These are phyloP conservation scores for Cladosporium phlei DNA, from an alignment of 2,329 filamentous ascomycete genomes.

Conservation along the genomic window DNA sequence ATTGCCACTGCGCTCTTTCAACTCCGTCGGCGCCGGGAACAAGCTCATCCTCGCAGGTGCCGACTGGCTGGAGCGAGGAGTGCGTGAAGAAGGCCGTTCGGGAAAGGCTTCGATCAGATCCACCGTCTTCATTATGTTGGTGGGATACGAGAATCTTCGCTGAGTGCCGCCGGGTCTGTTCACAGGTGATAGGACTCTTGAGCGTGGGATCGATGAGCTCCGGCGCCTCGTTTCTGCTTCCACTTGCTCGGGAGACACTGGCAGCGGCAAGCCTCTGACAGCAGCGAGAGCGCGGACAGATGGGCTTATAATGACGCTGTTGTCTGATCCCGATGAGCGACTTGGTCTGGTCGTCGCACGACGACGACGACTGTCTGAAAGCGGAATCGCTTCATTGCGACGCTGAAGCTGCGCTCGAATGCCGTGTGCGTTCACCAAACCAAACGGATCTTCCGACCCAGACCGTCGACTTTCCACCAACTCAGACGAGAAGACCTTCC, in stretches of 20 bases:
- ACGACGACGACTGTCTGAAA: no score
- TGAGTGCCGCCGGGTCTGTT: neutral
- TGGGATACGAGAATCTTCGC: constrained; percentile 1
- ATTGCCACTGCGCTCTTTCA: constrained; percentile 21
- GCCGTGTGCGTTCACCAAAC: no score
- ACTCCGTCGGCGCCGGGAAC: neutral
- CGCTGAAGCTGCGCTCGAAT: no score
- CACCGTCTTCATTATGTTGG: constrained; percentile 19
- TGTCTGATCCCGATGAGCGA: neutral
- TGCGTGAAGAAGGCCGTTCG: constrained; percentile 13
- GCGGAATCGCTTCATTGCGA: no score
- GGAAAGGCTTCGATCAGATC: constrained; percentile 25
- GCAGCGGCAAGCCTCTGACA: constrained; percentile 20
- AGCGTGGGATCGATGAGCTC: constrained; percentile 17
- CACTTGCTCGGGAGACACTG: constrained; percentile 20
- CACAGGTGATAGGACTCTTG: neutral
- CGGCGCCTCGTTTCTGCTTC: constrained; percentile 17
- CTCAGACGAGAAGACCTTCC: no score
- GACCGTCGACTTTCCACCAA: no score
- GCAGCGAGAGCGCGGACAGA: constrained; percentile 22
- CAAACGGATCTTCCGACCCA: no score
- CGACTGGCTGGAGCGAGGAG: constrained; percentile 18
- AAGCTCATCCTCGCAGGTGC: constrained; percentile 3
- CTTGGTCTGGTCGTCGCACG: neutral
- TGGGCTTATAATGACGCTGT: constrained; percentile 12